Conservation (phyloP, 2,329 filamentous ascomycete genomes). For the Lizonia empirigonia region DNA sequence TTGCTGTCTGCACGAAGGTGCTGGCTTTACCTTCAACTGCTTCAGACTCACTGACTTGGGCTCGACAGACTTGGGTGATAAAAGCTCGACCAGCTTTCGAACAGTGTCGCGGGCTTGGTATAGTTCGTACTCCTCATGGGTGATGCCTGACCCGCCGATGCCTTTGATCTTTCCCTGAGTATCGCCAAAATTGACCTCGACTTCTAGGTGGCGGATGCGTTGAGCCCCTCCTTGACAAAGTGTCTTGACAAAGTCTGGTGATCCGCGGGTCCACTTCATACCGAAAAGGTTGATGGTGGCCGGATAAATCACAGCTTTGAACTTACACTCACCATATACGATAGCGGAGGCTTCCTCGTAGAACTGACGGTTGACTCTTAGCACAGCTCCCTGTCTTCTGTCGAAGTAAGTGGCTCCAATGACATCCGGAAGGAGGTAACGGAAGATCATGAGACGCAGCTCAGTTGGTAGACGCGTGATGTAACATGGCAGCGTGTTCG, state of each 20-base stretch:
- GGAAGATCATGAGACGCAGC: conserved; percentile 24
- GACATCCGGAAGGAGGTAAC: conserved; percentile 20
- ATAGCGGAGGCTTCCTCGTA: conserved; percentile 18
- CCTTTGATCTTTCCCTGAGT: not conserved
- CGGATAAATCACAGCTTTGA: not conserved
- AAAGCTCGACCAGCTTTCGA: conserved; percentile 2
- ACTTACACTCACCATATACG: conserved; percentile 18
- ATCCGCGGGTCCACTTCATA: not conserved
- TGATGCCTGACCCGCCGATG: not conserved
- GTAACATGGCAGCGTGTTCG: conserved; percentile 21
- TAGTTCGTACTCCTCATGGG: conserved; percentile 11
- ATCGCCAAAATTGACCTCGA: not conserved
- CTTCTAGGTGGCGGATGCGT: conserved; percentile 5
- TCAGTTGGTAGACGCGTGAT: conserved; percentile 23
- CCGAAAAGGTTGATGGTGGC: not conserved
- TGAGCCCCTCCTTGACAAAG: conserved; percentile 4
- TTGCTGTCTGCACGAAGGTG: not conserved
- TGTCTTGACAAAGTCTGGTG: not conserved
- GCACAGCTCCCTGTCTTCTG: too few species aligned
- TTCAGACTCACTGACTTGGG: not conserved
- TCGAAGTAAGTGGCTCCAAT: too few species aligned
- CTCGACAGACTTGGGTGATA: not conserved
- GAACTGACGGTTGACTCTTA: conserved; percentile 22
- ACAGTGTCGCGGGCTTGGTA: conserved; percentile 12
- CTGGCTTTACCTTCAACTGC: not conserved